phyloP scores from a whole-genome alignment of 192 early-diverging fungal genomes.

The Coemansia guatemalensis region DNA sequence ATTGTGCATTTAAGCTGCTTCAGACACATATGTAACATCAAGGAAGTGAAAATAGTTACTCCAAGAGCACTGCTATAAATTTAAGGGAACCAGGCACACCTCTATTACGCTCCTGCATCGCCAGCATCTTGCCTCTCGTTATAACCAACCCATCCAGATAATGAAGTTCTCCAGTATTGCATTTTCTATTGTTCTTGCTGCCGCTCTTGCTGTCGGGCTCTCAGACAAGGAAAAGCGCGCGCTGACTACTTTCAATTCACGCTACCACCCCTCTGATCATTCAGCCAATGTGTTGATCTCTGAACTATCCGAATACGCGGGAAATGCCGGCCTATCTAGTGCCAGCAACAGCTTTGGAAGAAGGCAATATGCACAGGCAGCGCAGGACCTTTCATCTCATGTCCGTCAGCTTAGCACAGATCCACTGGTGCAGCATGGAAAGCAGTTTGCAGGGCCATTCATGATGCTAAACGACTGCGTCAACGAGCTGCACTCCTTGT shows the following conservation, averaged over 20 bases:
- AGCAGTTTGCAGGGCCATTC: slow-evolving; percentile 15
- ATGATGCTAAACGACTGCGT: slow-evolving; percentile 32
- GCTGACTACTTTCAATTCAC: slow-evolving; percentile 6
- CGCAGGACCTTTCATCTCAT: slow-evolving; percentile 6
- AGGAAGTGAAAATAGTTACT: neutral
- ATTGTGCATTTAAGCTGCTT: neutral
- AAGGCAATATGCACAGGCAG: slow-evolving; percentile 18
- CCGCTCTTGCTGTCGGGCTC: slow-evolving; percentile 10
- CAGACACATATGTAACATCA: neutral
- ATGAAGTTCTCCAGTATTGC: neutral
- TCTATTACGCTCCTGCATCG: neutral
- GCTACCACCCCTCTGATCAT: slow-evolving; percentile 25
- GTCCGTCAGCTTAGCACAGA: slow-evolving; percentile 20
- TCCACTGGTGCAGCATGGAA: slow-evolving; percentile 26
- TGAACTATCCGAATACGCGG: slow-evolving; percentile 27
- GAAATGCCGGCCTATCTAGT: slow-evolving; percentile 17
- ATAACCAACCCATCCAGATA: neutral
- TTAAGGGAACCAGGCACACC: neutral
- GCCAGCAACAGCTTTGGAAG: slow-evolving; percentile 14
- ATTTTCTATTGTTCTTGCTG: neutral
- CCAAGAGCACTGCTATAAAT: neutral
- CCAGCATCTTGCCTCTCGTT: neutral
- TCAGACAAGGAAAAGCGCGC: slow-evolving; percentile 33
- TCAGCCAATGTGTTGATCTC: neutral
- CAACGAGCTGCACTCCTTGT: slow-evolving; percentile 13